Percentiles rank a stretch among this genome's conserved stretches.
phyloP scores from a whole-genome alignment of 129 eudicot species.

The Flaveria brownii region DNA sequence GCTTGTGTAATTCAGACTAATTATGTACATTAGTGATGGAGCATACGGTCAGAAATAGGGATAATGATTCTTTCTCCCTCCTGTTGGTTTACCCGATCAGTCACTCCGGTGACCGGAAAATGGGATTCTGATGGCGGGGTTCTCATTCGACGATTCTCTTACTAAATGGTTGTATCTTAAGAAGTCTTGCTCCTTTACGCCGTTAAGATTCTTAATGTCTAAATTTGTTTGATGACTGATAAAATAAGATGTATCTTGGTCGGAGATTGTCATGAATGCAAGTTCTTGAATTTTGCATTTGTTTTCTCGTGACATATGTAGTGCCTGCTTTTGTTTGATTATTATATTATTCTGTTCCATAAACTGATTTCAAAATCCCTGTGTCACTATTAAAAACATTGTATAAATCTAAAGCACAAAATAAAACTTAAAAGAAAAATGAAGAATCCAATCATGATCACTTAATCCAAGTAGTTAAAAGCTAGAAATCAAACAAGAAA shows the following conservation, averaged over 20 bases:
- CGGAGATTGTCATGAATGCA: not conserved
- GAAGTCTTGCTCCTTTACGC: conserved; percentile 20
- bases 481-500: not conserved
- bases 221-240: conserved; percentile 28
- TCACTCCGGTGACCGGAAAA: conserved; percentile 29
- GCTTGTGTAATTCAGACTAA: conserved; percentile 32
- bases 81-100: conserved; percentile 27
- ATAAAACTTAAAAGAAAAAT: not conserved
- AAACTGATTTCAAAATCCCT: not conserved
- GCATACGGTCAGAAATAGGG: conserved; percentile 39
- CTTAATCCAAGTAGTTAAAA: not conserved
- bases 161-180: conserved; percentile 34
- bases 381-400: no score
- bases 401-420: not conserved
- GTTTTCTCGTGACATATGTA: no score
- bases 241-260: conserved; percentile 29
- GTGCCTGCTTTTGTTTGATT: no score
- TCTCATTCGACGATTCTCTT: conserved; percentile 24
- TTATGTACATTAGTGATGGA: conserved; percentile 45
- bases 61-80: conserved; percentile 36
- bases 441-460: not conserved
- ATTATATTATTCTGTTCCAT: no score
- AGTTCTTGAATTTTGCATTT: no score
- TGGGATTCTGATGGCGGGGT: conserved; percentile 27
- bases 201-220: conserved; percentile 22